These are phyloP conservation scores for Cryptococcus sp. DNA, from an alignment of 1,284 basidiomycete genomes.

Conservation along the genomic window DNA sequence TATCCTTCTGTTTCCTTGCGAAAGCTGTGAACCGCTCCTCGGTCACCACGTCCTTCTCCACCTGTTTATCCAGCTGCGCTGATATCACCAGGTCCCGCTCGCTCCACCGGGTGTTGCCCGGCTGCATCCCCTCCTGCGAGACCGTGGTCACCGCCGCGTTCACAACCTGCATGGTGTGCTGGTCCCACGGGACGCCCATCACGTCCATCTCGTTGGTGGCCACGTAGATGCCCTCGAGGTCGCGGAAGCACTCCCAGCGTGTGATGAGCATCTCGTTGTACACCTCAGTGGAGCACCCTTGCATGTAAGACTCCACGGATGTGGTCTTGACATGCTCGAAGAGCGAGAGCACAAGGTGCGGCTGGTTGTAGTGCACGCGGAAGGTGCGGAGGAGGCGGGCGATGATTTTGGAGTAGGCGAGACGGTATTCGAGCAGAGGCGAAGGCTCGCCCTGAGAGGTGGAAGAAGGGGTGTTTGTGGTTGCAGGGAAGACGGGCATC, in stretches of 20 bases:
- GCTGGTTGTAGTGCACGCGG: slow-evolving; percentile 69
- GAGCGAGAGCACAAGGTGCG: slow-evolving; percentile 74
- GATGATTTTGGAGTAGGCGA: slow-evolving; percentile 67
- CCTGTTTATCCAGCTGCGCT: slow-evolving; percentile 19
- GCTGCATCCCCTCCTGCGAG: slow-evolving; percentile 10
- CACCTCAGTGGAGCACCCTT: slow-evolving; percentile 75
- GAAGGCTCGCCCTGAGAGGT: background rate
- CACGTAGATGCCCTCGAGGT: slow-evolving; percentile 67
- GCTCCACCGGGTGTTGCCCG: slow-evolving; percentile 10
- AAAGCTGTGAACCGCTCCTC: slow-evolving; percentile 20
- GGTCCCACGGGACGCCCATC: slow-evolving; percentile 68
- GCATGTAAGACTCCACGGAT: slow-evolving; percentile 73
- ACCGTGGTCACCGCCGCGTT: slow-evolving; percentile 65
- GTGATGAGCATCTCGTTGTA: slow-evolving; percentile 81
- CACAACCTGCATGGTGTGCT: slow-evolving; percentile 59
- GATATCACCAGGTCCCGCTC: slow-evolving; percentile 19
- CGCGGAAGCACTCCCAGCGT: slow-evolving; percentile 74
- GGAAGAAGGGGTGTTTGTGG: slow-evolving; percentile 15
- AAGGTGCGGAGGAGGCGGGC: slow-evolving; percentile 70
- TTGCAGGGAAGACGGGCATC: background rate
- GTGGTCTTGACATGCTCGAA: slow-evolving; percentile 71
- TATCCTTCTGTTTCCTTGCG: slow-evolving; percentile 8
- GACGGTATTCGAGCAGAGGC: slow-evolving; percentile 31
- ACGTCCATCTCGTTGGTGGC: slow-evolving; percentile 74
- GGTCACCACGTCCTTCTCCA: slow-evolving; percentile 20